A percentile compares a stretch with the other conserved stretches of the same genome.
phyloP scores from a whole-genome alignment of 768 basidiomycete species.

The Suillus decipiens region DNA sequence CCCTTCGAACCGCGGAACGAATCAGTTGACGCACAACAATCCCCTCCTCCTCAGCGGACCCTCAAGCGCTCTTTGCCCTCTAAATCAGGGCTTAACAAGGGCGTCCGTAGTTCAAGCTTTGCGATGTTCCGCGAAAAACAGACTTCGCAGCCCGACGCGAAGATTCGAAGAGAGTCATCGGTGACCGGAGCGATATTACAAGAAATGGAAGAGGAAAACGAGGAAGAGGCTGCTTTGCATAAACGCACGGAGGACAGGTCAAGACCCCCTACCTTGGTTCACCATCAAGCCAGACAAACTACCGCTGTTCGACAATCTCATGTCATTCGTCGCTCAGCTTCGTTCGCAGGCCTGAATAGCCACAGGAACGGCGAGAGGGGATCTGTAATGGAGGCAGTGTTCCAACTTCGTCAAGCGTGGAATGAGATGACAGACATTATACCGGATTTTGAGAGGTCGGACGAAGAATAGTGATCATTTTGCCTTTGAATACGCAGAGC shows the following conservation, averaged over 20 bases:
- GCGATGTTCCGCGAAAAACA: constrained; percentile 14
- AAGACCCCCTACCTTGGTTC: background rate
- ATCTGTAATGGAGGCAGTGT: constrained; percentile 18
- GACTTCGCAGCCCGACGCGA: background rate
- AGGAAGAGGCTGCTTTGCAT: background rate
- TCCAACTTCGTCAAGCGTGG: constrained; percentile 1
- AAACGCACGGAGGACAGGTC: background rate
- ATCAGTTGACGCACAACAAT: constrained; percentile 1
- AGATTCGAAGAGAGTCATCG: background rate
- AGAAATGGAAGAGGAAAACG: background rate
- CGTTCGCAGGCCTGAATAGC: constrained; percentile 21
- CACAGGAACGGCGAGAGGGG: constrained; percentile 3
- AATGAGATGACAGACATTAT: background rate
- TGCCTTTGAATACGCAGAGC: background rate
- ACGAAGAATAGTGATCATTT: background rate
- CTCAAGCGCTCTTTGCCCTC: constrained; percentile 17
- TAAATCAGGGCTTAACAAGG: constrained; percentile 7
- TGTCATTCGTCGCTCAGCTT: constrained; percentile 29
- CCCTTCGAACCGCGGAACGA: constrained; percentile 8
- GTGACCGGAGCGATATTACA: background rate
- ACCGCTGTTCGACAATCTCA: background rate
- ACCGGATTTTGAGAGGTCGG: background rate
- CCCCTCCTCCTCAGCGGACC: constrained; percentile 12
- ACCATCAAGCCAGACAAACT: background rate
- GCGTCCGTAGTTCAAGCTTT: constrained; percentile 10